Evolutionary conservation across 2,329 filamentous ascomycete genomes (phyloP).

Genomic region (Myriosclerotinia duriaeana): DNA sequence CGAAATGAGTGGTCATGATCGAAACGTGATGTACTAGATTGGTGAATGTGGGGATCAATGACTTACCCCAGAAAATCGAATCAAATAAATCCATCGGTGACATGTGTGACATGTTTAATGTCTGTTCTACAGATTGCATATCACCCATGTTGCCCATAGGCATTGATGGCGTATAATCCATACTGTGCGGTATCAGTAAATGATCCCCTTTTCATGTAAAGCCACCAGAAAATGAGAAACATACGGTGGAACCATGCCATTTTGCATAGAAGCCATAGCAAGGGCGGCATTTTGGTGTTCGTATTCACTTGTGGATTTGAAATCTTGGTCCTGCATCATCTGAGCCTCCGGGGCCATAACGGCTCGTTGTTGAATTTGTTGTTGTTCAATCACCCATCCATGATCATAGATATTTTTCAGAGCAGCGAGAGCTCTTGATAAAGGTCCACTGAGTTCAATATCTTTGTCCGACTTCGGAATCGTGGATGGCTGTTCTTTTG

Average conservation of each 20-base stretch:
- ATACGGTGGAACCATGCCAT: constrained; percentile 46
- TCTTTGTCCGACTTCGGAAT: constrained; percentile 36
- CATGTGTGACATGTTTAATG: constrained; percentile 63
- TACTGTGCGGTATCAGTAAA: constrained; percentile 29
- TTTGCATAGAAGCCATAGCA: constrained; percentile 65
- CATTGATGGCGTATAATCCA: constrained; percentile 44
- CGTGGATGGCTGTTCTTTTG: constrained; percentile 51
- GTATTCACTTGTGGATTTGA: constrained; percentile 33
- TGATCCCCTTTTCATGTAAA: background rate
- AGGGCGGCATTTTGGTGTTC: constrained; percentile 57
- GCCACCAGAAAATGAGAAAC: constrained; percentile 8
- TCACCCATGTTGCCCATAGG: constrained; percentile 41
- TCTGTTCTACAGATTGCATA: constrained; percentile 53
- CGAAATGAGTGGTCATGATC: background rate
- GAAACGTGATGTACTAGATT: background rate
- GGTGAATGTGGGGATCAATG: background rate
- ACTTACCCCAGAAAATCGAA: constrained; percentile 66
- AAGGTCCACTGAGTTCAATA: constrained; percentile 48
- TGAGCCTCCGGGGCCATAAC: constrained; percentile 24
- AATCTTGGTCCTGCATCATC: constrained; percentile 10
- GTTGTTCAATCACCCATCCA: constrained; percentile 54
- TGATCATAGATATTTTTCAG: constrained; percentile 67
- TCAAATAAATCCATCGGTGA: constrained; percentile 68
- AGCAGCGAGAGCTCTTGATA: constrained; percentile 60
- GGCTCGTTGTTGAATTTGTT: constrained; percentile 42